These are phyloP conservation scores for Termitomyces sp. DNA, from an alignment of 768 basidiomycete species.

Conservation along the genomic window DNA sequence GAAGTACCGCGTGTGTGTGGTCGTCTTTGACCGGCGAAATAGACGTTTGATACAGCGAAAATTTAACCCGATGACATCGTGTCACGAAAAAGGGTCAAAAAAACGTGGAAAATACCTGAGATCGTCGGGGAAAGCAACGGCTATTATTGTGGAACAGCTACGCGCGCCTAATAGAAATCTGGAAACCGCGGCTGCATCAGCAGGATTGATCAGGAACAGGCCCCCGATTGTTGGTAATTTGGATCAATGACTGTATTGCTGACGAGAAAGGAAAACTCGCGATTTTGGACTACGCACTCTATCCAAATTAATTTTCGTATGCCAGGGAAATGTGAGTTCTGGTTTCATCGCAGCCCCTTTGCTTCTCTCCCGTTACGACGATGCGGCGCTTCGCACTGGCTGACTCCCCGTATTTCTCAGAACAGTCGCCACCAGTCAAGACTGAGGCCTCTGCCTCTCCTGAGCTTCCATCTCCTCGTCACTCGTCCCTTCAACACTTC, in stretches of 20 bases:
- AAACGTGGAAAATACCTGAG: neutral
- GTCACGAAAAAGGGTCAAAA: neutral
- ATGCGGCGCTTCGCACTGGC: conserved; percentile 17
- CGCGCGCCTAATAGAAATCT: conserved; percentile 8
- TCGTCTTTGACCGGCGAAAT: neutral
- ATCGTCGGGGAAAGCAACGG: conserved; percentile 5
- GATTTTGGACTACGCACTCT: conserved; percentile 10
- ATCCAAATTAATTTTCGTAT: conserved; percentile 17
- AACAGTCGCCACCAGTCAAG: conserved; percentile 28
- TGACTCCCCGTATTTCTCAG: conserved; percentile 14
- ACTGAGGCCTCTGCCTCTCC: conserved; percentile 38
- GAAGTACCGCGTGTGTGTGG: neutral
- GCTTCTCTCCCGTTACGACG: conserved; percentile 9
- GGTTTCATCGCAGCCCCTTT: conserved; percentile 3
- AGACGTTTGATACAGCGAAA: conserved; percentile 6
- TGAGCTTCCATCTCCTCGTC: conserved; percentile 29
- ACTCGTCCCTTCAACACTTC: conserved; percentile 28
- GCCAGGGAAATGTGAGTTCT: conserved; percentile 12
- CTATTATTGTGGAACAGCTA: conserved; percentile 2
- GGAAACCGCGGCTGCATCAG: conserved; percentile 6
- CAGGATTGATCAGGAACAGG: conserved; percentile 9
- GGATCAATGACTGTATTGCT: conserved; percentile 2
- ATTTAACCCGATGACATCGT: conserved; percentile 8
- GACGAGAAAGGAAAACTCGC: conserved; percentile 10
- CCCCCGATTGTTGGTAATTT: conserved; percentile 1